A percentile compares a stretch with the other conserved stretches of the same genome.
These are phyloP conservation scores for Penicillium taxi DNA, from an alignment of 495 filamentous ascomycete genomes.

Conservation along the genomic window DNA sequence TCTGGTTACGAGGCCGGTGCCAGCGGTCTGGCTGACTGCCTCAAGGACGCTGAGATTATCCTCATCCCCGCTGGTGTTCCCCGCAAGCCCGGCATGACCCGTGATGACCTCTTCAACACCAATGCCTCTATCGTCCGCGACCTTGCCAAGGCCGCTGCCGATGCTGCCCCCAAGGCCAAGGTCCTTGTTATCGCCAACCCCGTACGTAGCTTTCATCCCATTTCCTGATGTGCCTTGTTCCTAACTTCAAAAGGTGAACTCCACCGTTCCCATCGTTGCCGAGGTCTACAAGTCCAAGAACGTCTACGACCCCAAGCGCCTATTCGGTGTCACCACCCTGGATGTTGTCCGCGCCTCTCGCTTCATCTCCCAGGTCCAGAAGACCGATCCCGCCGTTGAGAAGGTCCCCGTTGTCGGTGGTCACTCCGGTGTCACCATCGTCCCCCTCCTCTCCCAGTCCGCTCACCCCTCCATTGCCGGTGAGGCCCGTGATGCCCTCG, in stretches of 20 bases:
- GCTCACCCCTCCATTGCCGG: slow-evolving; percentile 74
- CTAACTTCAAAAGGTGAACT: slow-evolving; percentile 59
- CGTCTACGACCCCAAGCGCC: slow-evolving; percentile 96
- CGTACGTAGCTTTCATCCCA: slow-evolving; percentile 33
- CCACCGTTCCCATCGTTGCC: slow-evolving; percentile 92
- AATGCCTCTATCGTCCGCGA: slow-evolving; percentile 99
- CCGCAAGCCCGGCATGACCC: slow-evolving; percentile 99
- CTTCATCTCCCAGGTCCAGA: slow-evolving; percentile 91
- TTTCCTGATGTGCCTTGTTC: background rate
- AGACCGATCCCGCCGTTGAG: slow-evolving; percentile 81
- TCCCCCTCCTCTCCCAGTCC: slow-evolving; percentile 93
- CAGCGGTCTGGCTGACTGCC: slow-evolving; percentile 62
- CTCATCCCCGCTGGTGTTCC: slow-evolving; percentile 97
- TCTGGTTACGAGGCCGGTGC: slow-evolving; percentile 76
- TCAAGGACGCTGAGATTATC: slow-evolving; percentile 85
- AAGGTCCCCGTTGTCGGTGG: slow-evolving; percentile 93
- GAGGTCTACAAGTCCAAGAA: slow-evolving; percentile 91
- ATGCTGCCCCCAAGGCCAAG: slow-evolving; percentile 84
- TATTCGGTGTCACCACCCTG: slow-evolving; percentile 99
- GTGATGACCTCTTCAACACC: slow-evolving; percentile 99
- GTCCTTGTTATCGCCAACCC: slow-evolving; percentile 97
- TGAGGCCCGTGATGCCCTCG: slow-evolving; percentile 62
- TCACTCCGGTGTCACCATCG: slow-evolving; percentile 96
- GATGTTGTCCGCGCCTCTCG: slow-evolving; percentile 96
- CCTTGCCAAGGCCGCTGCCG: slow-evolving; percentile 90